A percentile compares a stretch with the other conserved stretches of the same genome.
Conservation (phyloP, 2,329 filamentous ascomycete species). For the Colletotrichum orbiculare region DNA sequence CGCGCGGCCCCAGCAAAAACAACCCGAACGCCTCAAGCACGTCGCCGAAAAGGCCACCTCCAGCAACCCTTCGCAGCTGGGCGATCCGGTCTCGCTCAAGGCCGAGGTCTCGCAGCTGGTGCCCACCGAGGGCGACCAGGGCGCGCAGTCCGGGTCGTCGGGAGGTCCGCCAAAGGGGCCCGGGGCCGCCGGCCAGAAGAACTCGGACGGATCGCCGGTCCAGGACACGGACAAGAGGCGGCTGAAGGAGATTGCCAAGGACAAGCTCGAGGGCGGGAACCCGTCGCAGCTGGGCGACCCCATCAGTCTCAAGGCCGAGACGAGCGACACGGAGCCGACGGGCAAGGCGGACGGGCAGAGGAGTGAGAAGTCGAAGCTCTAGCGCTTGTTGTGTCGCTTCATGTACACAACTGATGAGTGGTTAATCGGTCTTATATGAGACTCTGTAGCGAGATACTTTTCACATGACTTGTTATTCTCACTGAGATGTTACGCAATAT, state of each 20-base stretch:
- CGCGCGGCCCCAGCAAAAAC: constrained; percentile 19
- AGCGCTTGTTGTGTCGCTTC: not conserved
- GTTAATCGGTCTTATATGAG: not conserved
- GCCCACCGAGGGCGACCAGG: constrained; percentile 31
- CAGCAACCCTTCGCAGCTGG: constrained; percentile 50
- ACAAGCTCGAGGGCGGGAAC: constrained; percentile 46
- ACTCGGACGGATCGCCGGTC: constrained; percentile 35
- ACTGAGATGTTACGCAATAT: too few relatives aligned
- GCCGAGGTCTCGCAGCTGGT: constrained; percentile 44
- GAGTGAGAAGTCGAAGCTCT: constrained; percentile 31
- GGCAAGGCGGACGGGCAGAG: constrained; percentile 41
- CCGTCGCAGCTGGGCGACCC: constrained; percentile 53
- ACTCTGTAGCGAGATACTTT: too few relatives aligned
- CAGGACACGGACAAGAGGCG: constrained; percentile 28
- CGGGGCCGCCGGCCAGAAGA: constrained; percentile 19
- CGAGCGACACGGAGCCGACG: constrained; percentile 44
- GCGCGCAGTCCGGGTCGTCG: not conserved
- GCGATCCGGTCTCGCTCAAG: constrained; percentile 53
- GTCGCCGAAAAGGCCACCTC: constrained; percentile 35
- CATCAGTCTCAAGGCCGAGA: constrained; percentile 52
- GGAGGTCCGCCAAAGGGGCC: not conserved
- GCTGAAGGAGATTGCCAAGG: constrained; percentile 36
- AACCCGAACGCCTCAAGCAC: constrained; percentile 35
- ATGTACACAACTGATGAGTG: not conserved
- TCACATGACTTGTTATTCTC: too few relatives aligned